Evolutionary conservation across 2,329 filamentous ascomycete genomes (phyloP), one percentile per base, ranked within the genome.

Genomic region (Mycosphaerella sp.): DNA sequence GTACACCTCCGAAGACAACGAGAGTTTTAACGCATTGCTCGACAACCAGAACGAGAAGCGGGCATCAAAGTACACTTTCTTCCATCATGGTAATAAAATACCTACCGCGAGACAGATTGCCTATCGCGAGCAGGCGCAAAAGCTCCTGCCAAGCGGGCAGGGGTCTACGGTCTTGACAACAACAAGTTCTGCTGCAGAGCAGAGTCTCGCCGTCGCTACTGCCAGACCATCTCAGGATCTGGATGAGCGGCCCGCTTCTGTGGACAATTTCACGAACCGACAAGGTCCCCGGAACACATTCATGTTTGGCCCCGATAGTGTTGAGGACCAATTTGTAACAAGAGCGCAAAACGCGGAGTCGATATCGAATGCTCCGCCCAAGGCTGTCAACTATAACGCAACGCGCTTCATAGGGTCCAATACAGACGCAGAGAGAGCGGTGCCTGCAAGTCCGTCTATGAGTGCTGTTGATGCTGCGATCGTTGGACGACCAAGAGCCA

Each of bases 1-100:
- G 62, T 97, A 96, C 73, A 98, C 92, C 1, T 95, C 89, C 66
- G 93, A 98, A 71, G 93, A 98, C 69, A 97, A 97, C 67, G 93
- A 96, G 68, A 95, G 88, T 63, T 97, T 98, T 74, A 95, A 95
- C 71, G 86, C 85, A 63, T 78, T 98, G 1, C 76, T 97, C 29
- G 93, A 98, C 73, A 87, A 85, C 65, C 89, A 96, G 66, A 98
- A 96, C 66, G 79, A 84, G 57, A 92, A 90, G 69, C 82, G 80
- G 48, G 85, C 87, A 0, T 85, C 91, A 65, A 95, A 92, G 64
- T 87, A 95, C 66, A 83, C 84, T 1, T 96, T 92, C 87, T 76
- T 97, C 44, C 95, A 90, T 83, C 80, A 83, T 8, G 87, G 84
- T 29, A 96, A 97, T 73, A 92, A 92, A 68, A 80, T 96, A 43